These are phyloP conservation scores for Euclidium syriacum DNA, from an alignment of 345 rosid species.

Conservation along the genomic window DNA sequence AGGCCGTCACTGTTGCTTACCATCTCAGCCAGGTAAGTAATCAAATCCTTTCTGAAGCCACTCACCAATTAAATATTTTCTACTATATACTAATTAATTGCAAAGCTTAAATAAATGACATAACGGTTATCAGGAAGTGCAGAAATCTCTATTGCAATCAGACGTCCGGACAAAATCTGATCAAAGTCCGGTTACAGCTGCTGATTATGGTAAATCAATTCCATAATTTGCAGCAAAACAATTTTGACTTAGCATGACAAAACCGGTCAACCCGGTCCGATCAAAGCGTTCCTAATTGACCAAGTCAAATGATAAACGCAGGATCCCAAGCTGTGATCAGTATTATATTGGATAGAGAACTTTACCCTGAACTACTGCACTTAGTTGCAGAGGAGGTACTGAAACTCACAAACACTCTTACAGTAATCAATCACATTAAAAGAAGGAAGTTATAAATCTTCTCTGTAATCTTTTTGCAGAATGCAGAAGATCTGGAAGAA, in stretches of 20 bases:
- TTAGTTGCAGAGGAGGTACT: conserved; percentile 85
- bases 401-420: neutral
- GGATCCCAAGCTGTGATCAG: conserved; percentile 87
- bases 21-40: conserved; percentile 60
- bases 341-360: conserved; percentile 56
- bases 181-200: conserved; percentile 77
- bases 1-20: conserved; percentile 72
- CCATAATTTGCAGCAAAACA: neutral
- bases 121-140: conserved; percentile 48
- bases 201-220: conserved; percentile 64
- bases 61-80: neutral
- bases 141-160: conserved; percentile 59
- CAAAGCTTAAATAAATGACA: neutral
- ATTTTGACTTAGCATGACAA: neutral
- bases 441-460: neutral
- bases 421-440: neutral
- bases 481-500: conserved; percentile 56
- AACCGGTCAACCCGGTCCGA: neutral
- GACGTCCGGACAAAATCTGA: conserved; percentile 70
- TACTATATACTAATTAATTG: neutral
- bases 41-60: neutral
- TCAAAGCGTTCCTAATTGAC: neutral
- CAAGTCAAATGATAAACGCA: conserved; percentile 6
- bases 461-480: conserved; percentile 36
- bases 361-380: conserved; percentile 57